These are phyloP conservation scores for Leccinellum luteum DNA, from an alignment of 768 basidiomycete genomes.

Conservation along the genomic window DNA sequence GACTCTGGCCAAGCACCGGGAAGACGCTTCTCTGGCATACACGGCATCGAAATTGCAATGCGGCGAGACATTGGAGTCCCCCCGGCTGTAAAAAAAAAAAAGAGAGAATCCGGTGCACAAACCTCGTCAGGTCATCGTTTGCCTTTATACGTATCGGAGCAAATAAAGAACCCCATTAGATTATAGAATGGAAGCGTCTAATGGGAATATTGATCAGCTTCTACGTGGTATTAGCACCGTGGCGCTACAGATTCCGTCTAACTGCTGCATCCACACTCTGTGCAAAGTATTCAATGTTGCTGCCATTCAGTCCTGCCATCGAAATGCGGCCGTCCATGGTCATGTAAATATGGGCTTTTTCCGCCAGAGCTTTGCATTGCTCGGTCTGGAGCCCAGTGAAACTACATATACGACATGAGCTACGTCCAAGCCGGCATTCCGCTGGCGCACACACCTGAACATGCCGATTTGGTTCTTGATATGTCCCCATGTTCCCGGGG, in stretches of 20 bases:
- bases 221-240: constrained; percentile 27
- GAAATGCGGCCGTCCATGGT: constrained; percentile 92
- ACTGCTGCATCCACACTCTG: constrained; percentile 82
- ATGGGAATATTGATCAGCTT: constrained; percentile 16
- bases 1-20: constrained; percentile 26
- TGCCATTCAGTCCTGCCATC: constrained; percentile 85
- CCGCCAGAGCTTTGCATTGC: constrained; percentile 80
- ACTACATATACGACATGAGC: constrained; percentile 36
- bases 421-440: neutral
- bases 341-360: constrained; percentile 92
- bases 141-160: constrained; percentile 18
- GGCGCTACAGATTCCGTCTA: constrained; percentile 66
- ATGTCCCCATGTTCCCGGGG: constrained; percentile 94
- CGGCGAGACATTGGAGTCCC: neutral
- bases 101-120: constrained; percentile 7
- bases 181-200: constrained; percentile 22
- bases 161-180: constrained; percentile 17
- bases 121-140: constrained; percentile 11
- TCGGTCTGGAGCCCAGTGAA: constrained; percentile 81
- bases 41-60: constrained; percentile 22
- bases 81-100: neutral
- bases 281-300: constrained; percentile 89
- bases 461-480: constrained; percentile 96
- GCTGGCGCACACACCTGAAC: constrained; percentile 70
- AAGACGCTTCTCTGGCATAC: constrained; percentile 15